Evolutionary conservation across 2,329 filamentous ascomycete species (phyloP), one percentile per base, ranked within the genome.

Genomic region (Neopestalotiopsis sp.): DNA sequence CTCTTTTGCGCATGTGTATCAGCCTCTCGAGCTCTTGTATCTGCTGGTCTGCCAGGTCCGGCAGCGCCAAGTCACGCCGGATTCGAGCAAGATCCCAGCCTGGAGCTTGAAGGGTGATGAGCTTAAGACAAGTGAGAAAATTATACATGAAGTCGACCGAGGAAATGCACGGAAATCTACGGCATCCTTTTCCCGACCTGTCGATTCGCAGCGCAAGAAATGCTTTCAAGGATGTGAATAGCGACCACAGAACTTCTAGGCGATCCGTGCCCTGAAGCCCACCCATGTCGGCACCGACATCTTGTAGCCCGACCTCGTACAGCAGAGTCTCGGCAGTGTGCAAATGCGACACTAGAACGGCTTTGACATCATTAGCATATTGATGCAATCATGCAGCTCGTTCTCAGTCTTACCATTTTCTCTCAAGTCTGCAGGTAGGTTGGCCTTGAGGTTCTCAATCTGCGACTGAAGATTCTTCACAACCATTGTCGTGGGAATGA

Each of bases 81-180:
- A 82, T 79, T 1, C 76, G 72, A 1, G 72, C 72, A 3, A 81
- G 74, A 64, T 86, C 81, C 85, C 85, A 87, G 0, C 84, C 84
- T 0, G 84, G 83, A 0, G 82, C 70, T 52, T 80, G 78, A 13
- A 86, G 75, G 12, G 81, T 82, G 69, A 84, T 78, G n/a, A 88
- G 79, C 74, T 84, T 84, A 20, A 87, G 79, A 52, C 78, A 80
- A 0, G 80, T 82, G 70, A 87, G 79, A 71, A 86, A 80, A 38
- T 81, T 78, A 71, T 83, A 86, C 64, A 84, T 79, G 60, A 84
- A 80, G 73, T 87, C 85, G 28, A 83, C 85, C 9, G 82, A 80
- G 14, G 80, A 79, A 66, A 86, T 78, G 72, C 81, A 81, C 14
- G 83, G 75, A 68, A 82, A 84, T 14, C 78, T 79, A 24, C 83